These are phyloP conservation scores for Elsinoe necatrix DNA, from an alignment of 2,329 filamentous ascomycete species.

Conservation along the genomic window DNA sequence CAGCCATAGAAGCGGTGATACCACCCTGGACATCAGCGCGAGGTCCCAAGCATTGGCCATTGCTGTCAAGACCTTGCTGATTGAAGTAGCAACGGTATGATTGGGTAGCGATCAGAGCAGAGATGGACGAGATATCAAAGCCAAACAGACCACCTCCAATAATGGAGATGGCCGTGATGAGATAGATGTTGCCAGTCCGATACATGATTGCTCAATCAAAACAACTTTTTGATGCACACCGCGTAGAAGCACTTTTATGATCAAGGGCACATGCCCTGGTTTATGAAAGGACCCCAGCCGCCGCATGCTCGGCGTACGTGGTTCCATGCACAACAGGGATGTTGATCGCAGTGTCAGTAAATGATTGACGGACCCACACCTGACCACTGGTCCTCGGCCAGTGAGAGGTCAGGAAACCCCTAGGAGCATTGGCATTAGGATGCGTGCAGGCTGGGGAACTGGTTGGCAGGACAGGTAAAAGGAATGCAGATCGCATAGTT, in stretches of 20 bases:
- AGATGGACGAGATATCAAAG: conserved; percentile 72
- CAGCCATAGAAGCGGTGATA: conserved; percentile 63
- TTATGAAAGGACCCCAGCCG: neutral
- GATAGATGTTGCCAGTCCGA: conserved; percentile 49
- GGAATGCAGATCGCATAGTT: neutral
- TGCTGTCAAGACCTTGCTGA: conserved; percentile 39
- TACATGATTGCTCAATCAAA: conserved; percentile 21
- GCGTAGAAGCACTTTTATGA: neutral
- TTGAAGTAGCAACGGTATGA: conserved; percentile 66
- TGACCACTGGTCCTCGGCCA: neutral
- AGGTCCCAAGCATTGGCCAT: conserved; percentile 45
- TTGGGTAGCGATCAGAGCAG: conserved; percentile 51
- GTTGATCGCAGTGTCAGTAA: neutral
- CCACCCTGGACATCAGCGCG: conserved; percentile 52
- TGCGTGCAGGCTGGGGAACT: conserved; percentile 6
- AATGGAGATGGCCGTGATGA: conserved; percentile 46
- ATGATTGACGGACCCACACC: neutral
- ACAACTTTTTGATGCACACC: too few relatives aligned
- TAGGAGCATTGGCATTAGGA: neutral
- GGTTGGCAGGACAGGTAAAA: conserved; percentile 1
- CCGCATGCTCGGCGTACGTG: conserved; percentile 1
- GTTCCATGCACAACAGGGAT: neutral
- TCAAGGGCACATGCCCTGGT: neutral
- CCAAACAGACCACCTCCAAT: conserved; percentile 59
- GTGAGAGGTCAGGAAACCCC: neutral